Conservation (phyloP, 169 alveolate genomes). For the Haemoproteus tartakovskyi region DNA sequence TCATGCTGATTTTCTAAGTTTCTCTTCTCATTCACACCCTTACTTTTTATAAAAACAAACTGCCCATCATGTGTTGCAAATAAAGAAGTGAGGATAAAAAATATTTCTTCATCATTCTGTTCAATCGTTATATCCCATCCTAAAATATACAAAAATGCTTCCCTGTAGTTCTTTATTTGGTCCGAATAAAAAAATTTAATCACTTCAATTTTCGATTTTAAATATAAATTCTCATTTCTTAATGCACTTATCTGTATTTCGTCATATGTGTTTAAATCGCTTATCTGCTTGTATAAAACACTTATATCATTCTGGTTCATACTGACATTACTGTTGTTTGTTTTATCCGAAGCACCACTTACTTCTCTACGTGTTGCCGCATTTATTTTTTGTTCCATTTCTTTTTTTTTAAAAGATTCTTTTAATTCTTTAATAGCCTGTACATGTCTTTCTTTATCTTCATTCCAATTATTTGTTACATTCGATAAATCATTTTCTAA, state of each 20-base stretch:
- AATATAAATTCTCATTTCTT: constrained; percentile 35
- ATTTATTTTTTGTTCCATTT: constrained; percentile 23
- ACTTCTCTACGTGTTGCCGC: neutral
- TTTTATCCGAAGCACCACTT: neutral
- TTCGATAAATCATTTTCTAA: constrained; percentile 27
- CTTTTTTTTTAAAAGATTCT: constrained; percentile 15
- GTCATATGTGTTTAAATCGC: constrained; percentile 2
- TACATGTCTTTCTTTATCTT: constrained; percentile 36
- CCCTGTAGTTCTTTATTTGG: constrained; percentile 59
- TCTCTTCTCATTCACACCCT: constrained; percentile 18
- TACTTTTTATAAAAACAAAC: constrained; percentile 35
- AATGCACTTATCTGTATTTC: constrained; percentile 13
- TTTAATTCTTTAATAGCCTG: constrained; percentile 4
- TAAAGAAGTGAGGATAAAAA: constrained; percentile 48
- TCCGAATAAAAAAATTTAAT: constrained; percentile 34
- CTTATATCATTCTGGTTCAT: neutral
- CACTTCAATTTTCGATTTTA: constrained; percentile 50
- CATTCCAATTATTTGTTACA: constrained; percentile 15
- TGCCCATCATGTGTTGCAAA: constrained; percentile 65
- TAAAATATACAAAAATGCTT: constrained; percentile 38
- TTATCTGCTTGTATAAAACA: constrained; percentile 23
- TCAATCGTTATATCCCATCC: constrained; percentile 65
- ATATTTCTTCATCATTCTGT: constrained; percentile 38
- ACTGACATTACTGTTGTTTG: neutral
- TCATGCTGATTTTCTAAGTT: neutral